Evolutionary conservation across 2,329 filamentous ascomycete species (phyloP).

Genomic region (Aureobasidium sp.): DNA sequence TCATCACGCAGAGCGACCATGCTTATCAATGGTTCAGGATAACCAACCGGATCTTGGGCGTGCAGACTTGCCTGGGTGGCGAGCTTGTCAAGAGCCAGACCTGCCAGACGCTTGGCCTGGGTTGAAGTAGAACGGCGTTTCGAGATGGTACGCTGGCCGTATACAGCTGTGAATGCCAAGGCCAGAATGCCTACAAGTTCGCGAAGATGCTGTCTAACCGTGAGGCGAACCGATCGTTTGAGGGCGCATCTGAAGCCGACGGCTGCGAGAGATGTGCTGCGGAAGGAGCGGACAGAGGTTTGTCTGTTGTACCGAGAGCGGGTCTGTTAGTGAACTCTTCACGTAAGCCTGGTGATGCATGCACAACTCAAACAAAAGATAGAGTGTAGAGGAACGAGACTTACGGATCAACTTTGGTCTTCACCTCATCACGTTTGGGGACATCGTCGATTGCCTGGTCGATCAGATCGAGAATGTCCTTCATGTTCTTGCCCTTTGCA

Average conservation of each 20-base stretch:
- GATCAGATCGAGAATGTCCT: conserved; percentile 90
- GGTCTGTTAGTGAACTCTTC: conserved; percentile 70
- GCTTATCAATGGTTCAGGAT: conserved; percentile 72
- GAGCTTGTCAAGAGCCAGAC: conserved; percentile 75
- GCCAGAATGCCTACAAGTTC: conserved; percentile 59
- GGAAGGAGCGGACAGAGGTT: conserved; percentile 56
- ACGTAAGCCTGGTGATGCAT: conserved; percentile 21
- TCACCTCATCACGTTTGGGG: conserved; percentile 53
- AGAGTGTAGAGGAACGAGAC: conserved; percentile 28
- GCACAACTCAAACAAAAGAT: conserved; percentile 16
- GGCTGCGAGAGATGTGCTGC: conserved; percentile 83
- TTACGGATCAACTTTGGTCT: conserved; percentile 53
- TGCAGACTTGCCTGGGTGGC: conserved; percentile 79
- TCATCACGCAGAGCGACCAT: conserved; percentile 88
- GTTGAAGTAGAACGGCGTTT: conserved; percentile 59
- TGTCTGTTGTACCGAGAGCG: conserved; percentile 65
- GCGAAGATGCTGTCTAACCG: conserved; percentile 81
- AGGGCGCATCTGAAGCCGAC: conserved; percentile 79
- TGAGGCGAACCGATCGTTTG: conserved; percentile 69
- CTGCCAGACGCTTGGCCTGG: conserved; percentile 75
- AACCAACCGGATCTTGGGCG: conserved; percentile 53
- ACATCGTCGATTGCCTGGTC: conserved; percentile 66
- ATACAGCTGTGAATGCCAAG: conserved; percentile 47
- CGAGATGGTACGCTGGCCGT: conserved; percentile 58
- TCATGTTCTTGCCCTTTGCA: conserved; percentile 73